Evolutionary conservation across 768 basidiomycete genomes (phyloP), one percentile per base, ranked within the genome.

Genomic region (Coprinopsis cinerea): DNA sequence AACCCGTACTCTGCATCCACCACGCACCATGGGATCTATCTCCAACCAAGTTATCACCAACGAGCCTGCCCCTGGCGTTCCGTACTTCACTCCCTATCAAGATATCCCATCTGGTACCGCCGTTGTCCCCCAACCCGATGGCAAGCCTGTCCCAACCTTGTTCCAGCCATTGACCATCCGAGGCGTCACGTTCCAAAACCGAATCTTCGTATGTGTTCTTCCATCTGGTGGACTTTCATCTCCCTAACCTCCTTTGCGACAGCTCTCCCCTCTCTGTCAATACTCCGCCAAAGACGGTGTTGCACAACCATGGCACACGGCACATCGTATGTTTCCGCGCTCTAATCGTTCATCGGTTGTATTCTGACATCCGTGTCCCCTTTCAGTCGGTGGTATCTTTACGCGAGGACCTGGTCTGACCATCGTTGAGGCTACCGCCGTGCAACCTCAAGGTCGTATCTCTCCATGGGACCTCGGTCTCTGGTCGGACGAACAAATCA

Each of bases 341-440:
- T 5, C 46, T 58, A 60, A 42, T 51, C 60, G 61, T 24, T 48
- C 52, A 58, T 23, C n/a, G 3, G 18, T 48, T 17, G 18, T 18
- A 3, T 35, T 27, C 54, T 47, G 7, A 47, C 23, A 47, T 49
- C 23, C 24, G 24, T 40, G 34, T 24, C 27, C 22, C 14, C 23
- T 47, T 49, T 9, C 37, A 81, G 79, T 80, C 39, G 75, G 76
- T 0, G 76, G 76, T 2, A 78, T 82, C 44, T 58, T 77, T 42
- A 72, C 69, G 4, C 76, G 79, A 13, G 71, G 71, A 3, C 77
- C 84, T 0, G 83, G 81, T 0, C 65, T 80, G 1, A 72, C 82
- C 48, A 69, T 81, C 37, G 65, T 85, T 20, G 88, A 91, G 64
- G 85, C 85, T 1, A 79, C 81, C 0, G 78, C 80, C 7, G 77